Conservation (phyloP, 176 grass and related monocot species). For the Ananas comosus region DNA sequence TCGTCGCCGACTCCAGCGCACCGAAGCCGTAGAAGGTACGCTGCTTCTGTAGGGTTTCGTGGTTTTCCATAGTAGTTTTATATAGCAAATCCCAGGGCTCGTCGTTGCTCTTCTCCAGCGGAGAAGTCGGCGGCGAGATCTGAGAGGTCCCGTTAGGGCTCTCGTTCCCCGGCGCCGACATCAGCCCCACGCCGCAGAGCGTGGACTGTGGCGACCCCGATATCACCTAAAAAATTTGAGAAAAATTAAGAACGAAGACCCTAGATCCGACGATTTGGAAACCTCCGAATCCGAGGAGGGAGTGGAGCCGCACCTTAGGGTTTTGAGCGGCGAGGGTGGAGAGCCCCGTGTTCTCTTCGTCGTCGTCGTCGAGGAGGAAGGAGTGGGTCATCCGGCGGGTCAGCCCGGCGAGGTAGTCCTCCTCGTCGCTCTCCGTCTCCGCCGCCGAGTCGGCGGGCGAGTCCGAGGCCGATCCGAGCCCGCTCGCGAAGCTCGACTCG, state of each 20-base stretch:
- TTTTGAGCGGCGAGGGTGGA: background rate
- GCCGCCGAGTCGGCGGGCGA: slow-evolving; percentile 15
- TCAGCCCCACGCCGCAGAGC: slow-evolving; percentile 7
- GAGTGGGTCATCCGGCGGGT: slow-evolving; percentile 20
- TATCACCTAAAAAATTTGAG: slow-evolving; percentile 1
- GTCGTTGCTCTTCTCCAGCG: background rate
- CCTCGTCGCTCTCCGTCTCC: slow-evolving; percentile 45
- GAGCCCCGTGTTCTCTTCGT: background rate
- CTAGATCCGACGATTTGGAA: background rate
- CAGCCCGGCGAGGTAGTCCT: slow-evolving; percentile 24
- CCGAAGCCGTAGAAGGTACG: background rate
- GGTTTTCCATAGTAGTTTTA: slow-evolving; percentile 8
- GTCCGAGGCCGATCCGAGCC: background rate
- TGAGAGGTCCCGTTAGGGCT: slow-evolving; percentile 1
- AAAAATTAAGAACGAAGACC: background rate
- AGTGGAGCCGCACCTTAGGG: background rate
- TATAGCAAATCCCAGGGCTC: slow-evolving; percentile 7
- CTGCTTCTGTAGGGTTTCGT: background rate
- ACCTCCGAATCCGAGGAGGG: background rate
- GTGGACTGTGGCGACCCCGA: slow-evolving; percentile 24
- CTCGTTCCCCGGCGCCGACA: slow-evolving; percentile 9
- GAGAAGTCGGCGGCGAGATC: slow-evolving; percentile 8
- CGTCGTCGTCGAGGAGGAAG: slow-evolving; percentile 25
- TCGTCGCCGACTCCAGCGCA: background rate
- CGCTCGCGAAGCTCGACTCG: background rate